Conservation (phyloP, 352 stramenopile genomes). For the Phytopythium mirpurense region DNA sequence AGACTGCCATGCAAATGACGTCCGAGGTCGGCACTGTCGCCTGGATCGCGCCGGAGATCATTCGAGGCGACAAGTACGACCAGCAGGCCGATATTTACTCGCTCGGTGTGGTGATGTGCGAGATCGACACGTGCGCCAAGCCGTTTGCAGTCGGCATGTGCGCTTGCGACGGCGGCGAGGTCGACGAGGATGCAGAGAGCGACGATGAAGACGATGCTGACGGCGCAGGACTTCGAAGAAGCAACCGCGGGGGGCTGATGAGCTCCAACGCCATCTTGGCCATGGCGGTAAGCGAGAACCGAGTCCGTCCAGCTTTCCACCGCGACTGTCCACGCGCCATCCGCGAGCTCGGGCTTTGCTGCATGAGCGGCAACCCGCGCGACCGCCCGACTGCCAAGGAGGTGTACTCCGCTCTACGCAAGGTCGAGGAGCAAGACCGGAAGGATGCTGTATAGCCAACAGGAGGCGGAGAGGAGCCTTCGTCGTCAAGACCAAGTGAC, state of each 20-base stretch:
- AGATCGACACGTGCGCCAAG: conserved; percentile 41
- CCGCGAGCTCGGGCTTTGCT: conserved; percentile 17
- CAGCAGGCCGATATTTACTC: conserved; percentile 54
- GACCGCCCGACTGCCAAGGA: conserved; percentile 5
- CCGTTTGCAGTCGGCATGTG: conserved; percentile 28
- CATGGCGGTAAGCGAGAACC: conserved; percentile 35
- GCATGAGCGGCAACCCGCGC: conserved; percentile 3
- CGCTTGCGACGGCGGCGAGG: conserved; percentile 3
- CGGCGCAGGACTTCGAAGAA: background rate
- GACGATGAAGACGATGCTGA: conserved; percentile 1
- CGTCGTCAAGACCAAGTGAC: background rate
- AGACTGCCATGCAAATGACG: conserved; percentile 25
- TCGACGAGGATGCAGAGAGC: conserved; percentile 3
- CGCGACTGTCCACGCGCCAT: conserved; percentile 27
- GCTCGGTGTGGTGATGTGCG: conserved; percentile 45
- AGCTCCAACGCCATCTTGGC: conserved; percentile 36
- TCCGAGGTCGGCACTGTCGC: conserved; percentile 46
- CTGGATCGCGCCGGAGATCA: conserved; percentile 54
- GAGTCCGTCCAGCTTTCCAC: conserved; percentile 29
- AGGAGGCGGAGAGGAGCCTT: background rate
- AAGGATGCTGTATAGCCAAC: background rate
- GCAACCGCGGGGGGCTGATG: conserved; percentile 7
- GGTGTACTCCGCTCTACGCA: conserved; percentile 2
- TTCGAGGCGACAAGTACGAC: conserved; percentile 39
- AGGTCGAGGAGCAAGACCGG: conserved; percentile 1